Base-by-base conservation (phyloP, 2,329 filamentous ascomycete genomes). In the Didymella keratinophila region DNA sequence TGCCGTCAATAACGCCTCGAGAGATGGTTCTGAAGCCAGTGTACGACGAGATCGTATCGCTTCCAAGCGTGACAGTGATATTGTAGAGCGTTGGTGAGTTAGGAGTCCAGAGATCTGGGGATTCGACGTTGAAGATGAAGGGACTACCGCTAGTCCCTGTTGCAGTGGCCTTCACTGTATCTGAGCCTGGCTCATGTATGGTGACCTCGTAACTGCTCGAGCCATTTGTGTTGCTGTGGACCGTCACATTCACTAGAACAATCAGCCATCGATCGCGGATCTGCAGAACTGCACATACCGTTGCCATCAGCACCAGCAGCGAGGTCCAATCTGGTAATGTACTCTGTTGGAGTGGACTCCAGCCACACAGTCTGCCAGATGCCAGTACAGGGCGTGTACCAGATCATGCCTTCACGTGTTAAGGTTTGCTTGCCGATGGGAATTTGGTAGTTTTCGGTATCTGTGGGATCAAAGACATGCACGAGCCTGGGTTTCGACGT, bases 321-420 rank as follows among this genome's bases (percentile, higher is more conserved):
- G 16, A 91, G 68, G 61, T 90, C 84, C 2, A 91, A 75, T 39
- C 83, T 79, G 0, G 82, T 83, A 53, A 91, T 83, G 64, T 87
- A 78, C 48, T 84, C 81, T 0, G 76, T 61, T 0, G 88, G 85
- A 0, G 83, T 86, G n/a, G 84, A 80, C 70, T 89, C 86, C 2
- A 92, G 77, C 89, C 89, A 92, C 0, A 91, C 89, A 18, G 82
- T 83, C 70, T 91, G 89, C 89, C 89, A 92, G 62, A 92, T 91
- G 5, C 89, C 89, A 32, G 86, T 88, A 70, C 88, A 91, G 0
- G 89, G 86, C 0, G 86, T 86, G 71, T 91, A 91, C 72, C 89
- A 91, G 59, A 91, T 91, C 65, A 69, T 70, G 65, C 87, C 84
- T 11, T 80, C 82, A 0, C 84, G 85, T 0, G 74, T 76, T 0